Base-by-base conservation (phyloP, 768 basidiomycete genomes). In the Pilatotrama ljubarskyi region DNA sequence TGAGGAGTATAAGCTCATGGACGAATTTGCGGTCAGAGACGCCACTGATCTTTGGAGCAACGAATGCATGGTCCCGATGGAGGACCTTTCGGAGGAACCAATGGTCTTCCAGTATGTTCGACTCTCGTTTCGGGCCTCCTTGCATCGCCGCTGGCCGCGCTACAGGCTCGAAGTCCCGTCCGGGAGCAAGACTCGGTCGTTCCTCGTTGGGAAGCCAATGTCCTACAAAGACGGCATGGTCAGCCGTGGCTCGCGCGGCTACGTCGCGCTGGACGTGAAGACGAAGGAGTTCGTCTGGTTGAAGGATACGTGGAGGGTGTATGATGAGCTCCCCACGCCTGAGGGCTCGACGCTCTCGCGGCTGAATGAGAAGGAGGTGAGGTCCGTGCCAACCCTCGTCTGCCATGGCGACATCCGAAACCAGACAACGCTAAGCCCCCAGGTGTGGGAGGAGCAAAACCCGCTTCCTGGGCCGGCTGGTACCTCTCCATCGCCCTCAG, bases 201-300 rank as follows among this genome's bases (percentile, higher is more conserved):
- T 59, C 41, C 51, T 65, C 7, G 43, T 62, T n/a, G 54, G 48
- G 40, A 52, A 49, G 36, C 61, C 49, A 1, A 14, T n/a, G 6
- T 59, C 55, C 35, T 17, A 11, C 3, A 50, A 53, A 8, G 32
- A 29, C 22, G 58, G 61, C 0, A 55, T 62, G 42, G 58, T 50
- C 5, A 54, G 64, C 5, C 64, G 61, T 1, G 61, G 53, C 2
- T 62, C 64, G 2, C 51, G 41, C n/a, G 58, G 65, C 7, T 63
- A 63, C 32, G 53, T 66, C 24, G 65, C 62, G 1, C 41, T 48
- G 41, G 61, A 66, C 26, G 17, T 38, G 29, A 20, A 24, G 17
- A 25, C 24, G 5, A 49, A 32, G 17, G 6, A 37, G 2, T 48
- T 29, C 38, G n/a, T 32, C 5, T 56, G 55, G 55, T 35, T 61